A percentile compares a stretch with the other conserved stretches of the same genome.
These are phyloP conservation scores for Xylaria sp. DNA, from an alignment of 2,329 filamentous ascomycete genomes.

Conservation along the genomic window DNA sequence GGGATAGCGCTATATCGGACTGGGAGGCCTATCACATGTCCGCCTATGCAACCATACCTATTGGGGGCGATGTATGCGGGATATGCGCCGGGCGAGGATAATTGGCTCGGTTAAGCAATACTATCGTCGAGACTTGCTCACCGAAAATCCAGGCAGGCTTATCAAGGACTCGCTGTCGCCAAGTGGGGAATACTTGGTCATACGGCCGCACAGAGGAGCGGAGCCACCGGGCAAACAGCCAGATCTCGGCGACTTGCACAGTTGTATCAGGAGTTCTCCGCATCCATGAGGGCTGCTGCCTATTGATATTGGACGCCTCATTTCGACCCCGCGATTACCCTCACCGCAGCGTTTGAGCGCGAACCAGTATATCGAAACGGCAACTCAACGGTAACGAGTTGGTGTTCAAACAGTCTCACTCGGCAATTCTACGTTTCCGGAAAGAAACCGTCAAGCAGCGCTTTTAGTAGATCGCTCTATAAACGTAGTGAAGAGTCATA, in stretches of 20 bases:
- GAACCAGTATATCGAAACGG: slow-evolving; percentile 30
- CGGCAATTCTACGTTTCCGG: neutral
- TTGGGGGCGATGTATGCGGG: slow-evolving; percentile 3
- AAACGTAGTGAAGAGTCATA: neutral
- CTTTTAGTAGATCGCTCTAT: too few species aligned
- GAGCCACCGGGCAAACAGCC: neutral
- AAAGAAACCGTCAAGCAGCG: neutral
- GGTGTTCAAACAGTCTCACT: neutral
- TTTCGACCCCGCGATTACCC: slow-evolving; percentile 7
- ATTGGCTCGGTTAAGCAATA: slow-evolving; percentile 21
- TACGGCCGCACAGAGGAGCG: slow-evolving; percentile 17
- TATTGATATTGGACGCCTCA: slow-evolving; percentile 22
- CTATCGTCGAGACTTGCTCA: slow-evolving; percentile 20
- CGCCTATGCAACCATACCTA: neutral
- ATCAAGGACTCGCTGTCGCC: slow-evolving; percentile 8
- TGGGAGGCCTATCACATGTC: neutral
- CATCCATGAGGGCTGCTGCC: slow-evolving; percentile 28
- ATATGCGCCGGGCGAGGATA: slow-evolving; percentile 7
- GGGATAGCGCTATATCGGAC: neutral
- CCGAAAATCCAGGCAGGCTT: slow-evolving; percentile 22
- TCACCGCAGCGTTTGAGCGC: slow-evolving; percentile 12
- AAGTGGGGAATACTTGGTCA: slow-evolving; percentile 27
- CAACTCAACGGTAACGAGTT: slow-evolving; percentile 9
- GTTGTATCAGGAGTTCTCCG: neutral
- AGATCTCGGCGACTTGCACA: neutral